phyloP scores from a whole-genome alignment of 768 basidiomycete species.

The Leccinum ochraceum region DNA sequence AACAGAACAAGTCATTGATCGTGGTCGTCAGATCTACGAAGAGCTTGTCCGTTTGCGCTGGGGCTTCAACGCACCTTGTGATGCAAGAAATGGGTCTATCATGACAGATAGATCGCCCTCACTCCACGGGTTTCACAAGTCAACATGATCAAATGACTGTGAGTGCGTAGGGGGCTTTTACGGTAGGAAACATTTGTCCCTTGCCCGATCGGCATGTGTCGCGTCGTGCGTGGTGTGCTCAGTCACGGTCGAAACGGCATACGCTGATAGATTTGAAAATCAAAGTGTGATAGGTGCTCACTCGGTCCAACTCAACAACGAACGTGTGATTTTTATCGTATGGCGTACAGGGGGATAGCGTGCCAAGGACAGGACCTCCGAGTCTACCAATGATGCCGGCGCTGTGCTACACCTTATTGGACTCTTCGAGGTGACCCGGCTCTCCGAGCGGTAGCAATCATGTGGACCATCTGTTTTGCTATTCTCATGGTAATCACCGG shows the following conservation, averaged over 20 bases:
- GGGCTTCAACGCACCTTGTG: background rate
- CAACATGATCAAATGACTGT: too few species aligned
- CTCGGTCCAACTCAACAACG: background rate
- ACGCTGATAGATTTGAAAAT: background rate
- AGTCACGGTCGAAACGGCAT: background rate
- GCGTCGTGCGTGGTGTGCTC: background rate
- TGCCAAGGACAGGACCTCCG: background rate
- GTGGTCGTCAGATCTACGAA: background rate
- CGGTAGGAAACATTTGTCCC: constrained; percentile 5
- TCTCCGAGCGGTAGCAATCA: background rate
- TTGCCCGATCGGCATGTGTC: background rate
- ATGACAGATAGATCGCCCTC: background rate
- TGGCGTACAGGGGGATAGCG: background rate
- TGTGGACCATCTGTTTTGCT: background rate
- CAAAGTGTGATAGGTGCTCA: background rate
- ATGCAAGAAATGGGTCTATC: background rate
- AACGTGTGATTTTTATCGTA: background rate
- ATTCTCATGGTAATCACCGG: constrained; percentile 11
- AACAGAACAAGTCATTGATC: background rate
- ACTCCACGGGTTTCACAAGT: background rate
- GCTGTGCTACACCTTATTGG: background rate
- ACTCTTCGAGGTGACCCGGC: background rate
- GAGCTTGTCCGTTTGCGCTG: background rate
- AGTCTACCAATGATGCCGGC: background rate
- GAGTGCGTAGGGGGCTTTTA: too few species aligned